Base-by-base conservation (phyloP, 169 alveolate genomes). In the Babesia gibsoni region DNA sequence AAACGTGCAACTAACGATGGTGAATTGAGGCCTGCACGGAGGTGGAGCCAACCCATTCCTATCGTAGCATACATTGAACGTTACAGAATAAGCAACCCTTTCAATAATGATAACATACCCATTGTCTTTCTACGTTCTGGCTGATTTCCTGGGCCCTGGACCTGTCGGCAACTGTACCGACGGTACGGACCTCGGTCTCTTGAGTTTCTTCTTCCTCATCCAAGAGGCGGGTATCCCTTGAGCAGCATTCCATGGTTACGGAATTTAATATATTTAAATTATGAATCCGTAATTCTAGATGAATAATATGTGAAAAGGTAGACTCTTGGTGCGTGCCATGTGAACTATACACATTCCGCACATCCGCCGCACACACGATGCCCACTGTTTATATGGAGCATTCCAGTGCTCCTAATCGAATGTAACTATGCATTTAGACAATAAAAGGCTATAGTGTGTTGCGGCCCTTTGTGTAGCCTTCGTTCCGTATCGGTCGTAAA, bases 111-210 rank as follows among this genome's bases (percentile, higher is more conserved):
- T 23, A n/a, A 56, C 78, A 12, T 52, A 75, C 84, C 87, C 87
- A 78, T 68, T 78, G 87, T 61, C 87, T 66, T 45, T 78, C 87
- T 25, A 78, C 82, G 42, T 53, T 67, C n/a, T 72, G 73, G 32
- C 75, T 56, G 29, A 78, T 72, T 52, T 78, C 87, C 41, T 67
- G 81, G 0, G 87, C 87, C 37, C 82, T 36, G 63, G 87, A 78
- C 43, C 87, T 39, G 64, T 88, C 89, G 63, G 89, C 88, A 23
- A 74, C 89, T n/a, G 84, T 67, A 39, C 54, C 65, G 45, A 80
- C 68, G 12, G 77, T 48, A 72, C 88, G 77, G 49, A 73, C 86
- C 35, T 54, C 72, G 30, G 52, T 39, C 41, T 56, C 83, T 32
- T 74, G 69, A 35, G 35, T 66, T 56, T 77, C 82, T 43, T 27